phyloP scores from a whole-genome alignment of 192 early-diverging fungal genomes.

The Gonapodya prolifera region DNA sequence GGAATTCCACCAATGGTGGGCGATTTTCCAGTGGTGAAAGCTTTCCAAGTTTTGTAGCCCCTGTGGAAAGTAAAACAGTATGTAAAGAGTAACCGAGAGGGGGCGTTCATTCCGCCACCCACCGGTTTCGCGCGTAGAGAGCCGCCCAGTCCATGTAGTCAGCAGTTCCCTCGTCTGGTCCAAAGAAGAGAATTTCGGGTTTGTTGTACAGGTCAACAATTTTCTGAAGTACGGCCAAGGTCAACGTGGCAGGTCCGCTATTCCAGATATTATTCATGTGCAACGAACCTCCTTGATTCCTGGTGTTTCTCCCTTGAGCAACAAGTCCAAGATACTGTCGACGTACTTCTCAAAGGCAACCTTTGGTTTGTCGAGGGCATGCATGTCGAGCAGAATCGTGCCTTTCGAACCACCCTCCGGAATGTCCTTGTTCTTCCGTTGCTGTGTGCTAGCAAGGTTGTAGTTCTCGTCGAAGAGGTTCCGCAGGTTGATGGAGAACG shows the following conservation, averaged over 20 bases:
- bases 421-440: constrained; percentile 99
- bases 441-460: constrained; percentile 89
- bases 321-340: constrained; percentile 81
- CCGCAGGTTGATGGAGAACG: constrained; percentile 94
- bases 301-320: constrained; percentile 83
- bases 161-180: constrained; percentile 97
- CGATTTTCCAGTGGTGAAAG: constrained; percentile 97
- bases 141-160: constrained; percentile 99
- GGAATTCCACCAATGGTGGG: constrained; percentile 93
- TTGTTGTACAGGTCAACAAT: constrained; percentile 82
- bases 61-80: constrained; percentile 45
- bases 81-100: neutral
- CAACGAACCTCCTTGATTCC: constrained; percentile 83
- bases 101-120: no score
- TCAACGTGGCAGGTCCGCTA: constrained; percentile 91
- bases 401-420: constrained; percentile 99
- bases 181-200: constrained; percentile 97
- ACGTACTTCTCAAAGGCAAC: constrained; percentile 99
- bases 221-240: constrained; percentile 29
- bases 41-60: constrained; percentile 70
- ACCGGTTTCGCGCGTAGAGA: constrained; percentile 65
- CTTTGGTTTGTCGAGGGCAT: constrained; percentile 84
- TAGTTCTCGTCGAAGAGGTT: constrained; percentile 98
- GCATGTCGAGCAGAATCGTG: constrained; percentile 87
- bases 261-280: constrained; percentile 95